These are phyloP conservation scores for Ophiosphaerella narmari DNA, from an alignment of 2,329 filamentous ascomycete species.

Conservation along the genomic window DNA sequence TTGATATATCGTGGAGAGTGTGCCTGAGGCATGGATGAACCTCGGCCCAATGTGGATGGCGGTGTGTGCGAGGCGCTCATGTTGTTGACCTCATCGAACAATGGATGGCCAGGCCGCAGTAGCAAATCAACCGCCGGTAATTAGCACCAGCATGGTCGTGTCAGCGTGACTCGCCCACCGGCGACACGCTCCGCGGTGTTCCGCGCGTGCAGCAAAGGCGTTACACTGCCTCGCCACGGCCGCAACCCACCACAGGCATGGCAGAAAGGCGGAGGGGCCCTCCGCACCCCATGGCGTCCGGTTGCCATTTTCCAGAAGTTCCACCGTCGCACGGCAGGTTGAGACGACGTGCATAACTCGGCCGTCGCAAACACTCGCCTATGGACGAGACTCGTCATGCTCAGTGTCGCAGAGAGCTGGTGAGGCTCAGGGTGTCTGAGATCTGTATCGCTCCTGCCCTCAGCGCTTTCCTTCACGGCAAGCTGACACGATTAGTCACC, in stretches of 20 bases:
- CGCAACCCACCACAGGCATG: background rate
- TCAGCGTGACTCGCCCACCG: constrained; percentile 1
- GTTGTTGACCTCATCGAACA: too few species aligned
- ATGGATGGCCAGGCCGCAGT: too few species aligned
- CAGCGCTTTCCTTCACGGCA: constrained; percentile 19
- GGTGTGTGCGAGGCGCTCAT: too few species aligned
- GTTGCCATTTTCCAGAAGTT: constrained; percentile 16
- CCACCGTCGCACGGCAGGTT: constrained; percentile 19
- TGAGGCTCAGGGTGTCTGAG: constrained; percentile 35
- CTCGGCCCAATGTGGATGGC: too few species aligned
- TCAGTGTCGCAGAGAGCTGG: constrained; percentile 30
- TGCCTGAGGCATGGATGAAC: too few species aligned
- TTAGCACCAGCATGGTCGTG: background rate
- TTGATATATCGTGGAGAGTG: too few species aligned
- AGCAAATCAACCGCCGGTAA: background rate
- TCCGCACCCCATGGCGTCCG: constrained; percentile 8
- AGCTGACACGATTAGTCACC: constrained; percentile 35
- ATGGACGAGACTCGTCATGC: constrained; percentile 20
- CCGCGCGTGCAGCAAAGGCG: constrained; percentile 3
- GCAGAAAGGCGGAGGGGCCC: background rate
- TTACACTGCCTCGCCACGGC: background rate
- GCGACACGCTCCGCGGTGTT: background rate
- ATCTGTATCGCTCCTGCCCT: constrained; percentile 28
- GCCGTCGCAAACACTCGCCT: constrained; percentile 22
- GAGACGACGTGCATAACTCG: constrained; percentile 24